A percentile compares a stretch with the other conserved stretches of the same genome.
These are phyloP conservation scores for Termitomyces sp. DNA, from an alignment of 768 basidiomycete genomes.

Conservation along the genomic window DNA sequence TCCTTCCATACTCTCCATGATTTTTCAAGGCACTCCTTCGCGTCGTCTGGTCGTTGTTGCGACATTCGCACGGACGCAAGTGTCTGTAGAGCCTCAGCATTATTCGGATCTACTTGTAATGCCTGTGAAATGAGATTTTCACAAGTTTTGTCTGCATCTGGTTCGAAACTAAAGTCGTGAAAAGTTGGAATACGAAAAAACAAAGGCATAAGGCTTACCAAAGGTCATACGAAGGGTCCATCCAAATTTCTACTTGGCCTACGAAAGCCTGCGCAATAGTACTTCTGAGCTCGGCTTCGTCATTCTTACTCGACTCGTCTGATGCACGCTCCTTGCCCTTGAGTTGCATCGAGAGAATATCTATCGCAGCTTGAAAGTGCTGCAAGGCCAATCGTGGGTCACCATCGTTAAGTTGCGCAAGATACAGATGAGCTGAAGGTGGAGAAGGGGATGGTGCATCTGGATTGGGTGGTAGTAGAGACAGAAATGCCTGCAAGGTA, in stretches of 20 bases:
- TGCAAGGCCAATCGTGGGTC: slow-evolving; percentile 69
- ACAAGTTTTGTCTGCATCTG: slow-evolving; percentile 76
- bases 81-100: slow-evolving; percentile 73
- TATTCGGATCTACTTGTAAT: slow-evolving; percentile 65
- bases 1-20: slow-evolving; percentile 71
- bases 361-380: slow-evolving; percentile 79
- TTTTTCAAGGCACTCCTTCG: slow-evolving; percentile 60
- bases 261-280: slow-evolving; percentile 77
- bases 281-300: slow-evolving; percentile 55
- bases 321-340: slow-evolving; percentile 68
- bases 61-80: slow-evolving; percentile 88
- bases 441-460: slow-evolving; percentile 59
- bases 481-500: slow-evolving; percentile 51
- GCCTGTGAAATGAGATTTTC: slow-evolving; percentile 74
- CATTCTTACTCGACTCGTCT: slow-evolving; percentile 30
- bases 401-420: slow-evolving; percentile 79
- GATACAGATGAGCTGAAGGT: slow-evolving; percentile 81
- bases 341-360: slow-evolving; percentile 59
- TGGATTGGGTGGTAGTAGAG: slow-evolving; percentile 55
- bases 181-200: not conserved
- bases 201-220: slow-evolving; percentile 44
- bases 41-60: slow-evolving; percentile 80
- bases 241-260: slow-evolving; percentile 94
- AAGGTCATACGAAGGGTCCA: slow-evolving; percentile 85
- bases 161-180: slow-evolving; percentile 56